These are phyloP conservation scores for Tetraselmis chui DNA, from an alignment of 139 green algal genomes.

Conservation along the genomic window DNA sequence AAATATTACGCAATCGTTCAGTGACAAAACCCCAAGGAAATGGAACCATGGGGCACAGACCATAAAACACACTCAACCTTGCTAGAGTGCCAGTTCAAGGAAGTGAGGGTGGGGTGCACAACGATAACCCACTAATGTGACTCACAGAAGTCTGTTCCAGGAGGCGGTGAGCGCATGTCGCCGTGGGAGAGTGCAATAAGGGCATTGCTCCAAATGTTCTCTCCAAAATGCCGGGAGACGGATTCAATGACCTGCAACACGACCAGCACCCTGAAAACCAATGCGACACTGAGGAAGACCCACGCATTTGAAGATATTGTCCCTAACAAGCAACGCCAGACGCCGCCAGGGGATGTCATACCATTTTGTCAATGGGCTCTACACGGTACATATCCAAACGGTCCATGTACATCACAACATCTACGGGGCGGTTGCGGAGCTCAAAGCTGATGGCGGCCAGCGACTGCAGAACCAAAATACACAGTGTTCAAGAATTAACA, in stretches of 20 bases:
- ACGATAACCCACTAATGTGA: not conserved
- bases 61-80: no score
- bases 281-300: no score
- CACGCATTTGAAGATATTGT: not conserved
- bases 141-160: not conserved
- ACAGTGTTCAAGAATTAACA: no score
- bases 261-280: no score
- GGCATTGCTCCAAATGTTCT: constrained; percentile 49
- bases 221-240: constrained; percentile 37
- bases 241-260: constrained; percentile 30
- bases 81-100: no score
- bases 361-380: constrained; percentile 33
- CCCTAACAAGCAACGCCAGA: not conserved
- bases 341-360: constrained; percentile 7
- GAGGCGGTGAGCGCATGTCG: constrained; percentile 9
- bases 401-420: constrained; percentile 68
- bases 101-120: no score
- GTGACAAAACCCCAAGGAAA: no score
- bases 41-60: no score
- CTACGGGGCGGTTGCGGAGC: constrained; percentile 25
- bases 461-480: constrained; percentile 1
- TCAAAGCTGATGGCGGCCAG: constrained; percentile 23
- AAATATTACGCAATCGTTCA: no score
- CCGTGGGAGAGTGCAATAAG: constrained; percentile 53
- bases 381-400: constrained; percentile 63